Base-by-base conservation (phyloP, 768 basidiomycete genomes). In the Terana coerulea region DNA sequence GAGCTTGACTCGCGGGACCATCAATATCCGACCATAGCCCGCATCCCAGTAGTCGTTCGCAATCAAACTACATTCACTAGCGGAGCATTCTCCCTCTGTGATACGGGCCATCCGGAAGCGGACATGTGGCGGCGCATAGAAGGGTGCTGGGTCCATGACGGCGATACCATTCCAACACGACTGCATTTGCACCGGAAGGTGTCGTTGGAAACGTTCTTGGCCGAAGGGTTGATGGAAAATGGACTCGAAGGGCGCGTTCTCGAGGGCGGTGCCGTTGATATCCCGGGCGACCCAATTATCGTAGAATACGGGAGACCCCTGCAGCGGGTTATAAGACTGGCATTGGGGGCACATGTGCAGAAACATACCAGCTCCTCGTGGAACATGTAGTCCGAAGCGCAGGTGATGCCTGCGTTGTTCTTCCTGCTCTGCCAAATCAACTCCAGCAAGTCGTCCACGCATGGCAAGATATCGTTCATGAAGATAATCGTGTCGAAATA, bases 381-480 rank as follows among this genome's bases (percentile, higher is more conserved):
- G 72, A 90, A 99, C 93, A 99, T 98, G 73, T 99, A 99, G 66
- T 99, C 95, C 1, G 94, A 85, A 0, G 95, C 97, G 61, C 97
- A 98, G 9, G 97, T 98, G 67, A 98, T 95, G 14, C 95, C 95
- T 1, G 97, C 97, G 68, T 97, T 98, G 70, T 98, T 94, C 50
- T 73, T 69, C 45, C 97, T 77, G 61, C 81, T 85, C 70, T 99
- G 97, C 88, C 87, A 98, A 65, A 99, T 95, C 64, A 99, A 83
- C 72, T 99, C 97, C 61, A 99, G 83, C 51, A 99, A 71, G 71
- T 99, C 97, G 68, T 99, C 97, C 31, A 97, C 84, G 69, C 97
- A 99, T 19, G 97, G 97, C 9, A 99, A 75, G 69, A 99, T 87
- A 69, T 99, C 97, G 79, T 99, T 99, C 94, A 98, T 98, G 78